Conservation (phyloP, 2,329 filamentous ascomycete genomes). For the Monilinia aucupariae region DNA sequence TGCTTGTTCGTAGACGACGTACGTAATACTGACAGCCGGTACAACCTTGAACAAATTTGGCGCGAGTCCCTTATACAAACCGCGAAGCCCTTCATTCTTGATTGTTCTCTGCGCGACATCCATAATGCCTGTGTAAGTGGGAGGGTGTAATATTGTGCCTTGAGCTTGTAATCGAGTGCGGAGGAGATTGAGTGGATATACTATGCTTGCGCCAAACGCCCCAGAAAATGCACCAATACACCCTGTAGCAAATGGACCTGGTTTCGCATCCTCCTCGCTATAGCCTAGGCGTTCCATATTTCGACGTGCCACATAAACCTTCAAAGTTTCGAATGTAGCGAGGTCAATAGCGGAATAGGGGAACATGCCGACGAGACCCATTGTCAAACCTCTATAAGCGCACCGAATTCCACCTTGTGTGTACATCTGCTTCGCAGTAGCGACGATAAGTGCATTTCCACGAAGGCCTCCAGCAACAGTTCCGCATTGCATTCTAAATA, state of each 20-base stretch:
- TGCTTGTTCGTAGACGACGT: slow-evolving; percentile 87
- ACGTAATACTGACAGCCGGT: slow-evolving; percentile 90
- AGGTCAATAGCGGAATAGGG: slow-evolving; percentile 97
- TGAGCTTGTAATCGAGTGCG: slow-evolving; percentile 90
- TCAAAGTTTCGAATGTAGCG: slow-evolving; percentile 89
- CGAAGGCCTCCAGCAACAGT: slow-evolving; percentile 79
- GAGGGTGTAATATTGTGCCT: slow-evolving; percentile 84
- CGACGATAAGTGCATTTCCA: slow-evolving; percentile 75
- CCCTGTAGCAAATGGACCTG: slow-evolving; percentile 78
- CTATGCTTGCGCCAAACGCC: slow-evolving; percentile 84
- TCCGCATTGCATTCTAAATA: slow-evolving; percentile 72
- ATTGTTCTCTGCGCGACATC: slow-evolving; percentile 84
- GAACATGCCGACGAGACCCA: slow-evolving; percentile 94
- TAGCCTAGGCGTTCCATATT: slow-evolving; percentile 65
- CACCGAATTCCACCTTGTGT: slow-evolving; percentile 65
- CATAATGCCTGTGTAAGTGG: slow-evolving; percentile 84
- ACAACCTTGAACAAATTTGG: slow-evolving; percentile 96
- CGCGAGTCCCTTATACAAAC: slow-evolving; percentile 90
- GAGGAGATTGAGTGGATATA: slow-evolving; percentile 92
- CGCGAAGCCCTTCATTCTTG: slow-evolving; percentile 73
- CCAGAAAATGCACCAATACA: slow-evolving; percentile 87
- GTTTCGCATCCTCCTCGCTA: slow-evolving; percentile 75
- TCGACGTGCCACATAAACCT: slow-evolving; percentile 63
- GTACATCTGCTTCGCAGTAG: slow-evolving; percentile 85
- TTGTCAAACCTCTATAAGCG: slow-evolving; percentile 87